phyloP scores from a whole-genome alignment of 768 basidiomycete species.

The Boletus barrowsii region DNA sequence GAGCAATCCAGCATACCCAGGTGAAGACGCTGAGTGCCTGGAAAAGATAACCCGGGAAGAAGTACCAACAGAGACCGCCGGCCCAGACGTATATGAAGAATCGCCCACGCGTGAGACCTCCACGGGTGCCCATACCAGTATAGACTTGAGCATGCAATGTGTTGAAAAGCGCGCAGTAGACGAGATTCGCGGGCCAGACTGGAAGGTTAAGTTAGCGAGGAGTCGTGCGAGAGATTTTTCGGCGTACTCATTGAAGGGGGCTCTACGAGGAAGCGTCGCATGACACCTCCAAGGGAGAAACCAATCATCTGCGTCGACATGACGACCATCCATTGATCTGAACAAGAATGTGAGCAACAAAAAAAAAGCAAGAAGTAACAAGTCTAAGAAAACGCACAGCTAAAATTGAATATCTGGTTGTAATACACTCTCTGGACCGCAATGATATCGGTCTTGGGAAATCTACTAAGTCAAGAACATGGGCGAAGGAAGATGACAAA shows the following conservation, averaged over 20 bases:
- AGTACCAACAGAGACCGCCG: constrained; percentile 44
- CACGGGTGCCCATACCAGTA: constrained; percentile 41
- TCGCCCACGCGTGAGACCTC: constrained; percentile 48
- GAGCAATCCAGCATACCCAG: constrained; percentile 67
- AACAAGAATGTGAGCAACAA: background rate
- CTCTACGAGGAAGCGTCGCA: constrained; percentile 59
- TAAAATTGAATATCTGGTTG: constrained; percentile 52
- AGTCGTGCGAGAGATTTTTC: background rate
- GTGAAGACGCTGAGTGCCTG: constrained; percentile 60
- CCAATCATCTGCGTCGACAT: constrained; percentile 75
- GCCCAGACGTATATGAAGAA: constrained; percentile 51
- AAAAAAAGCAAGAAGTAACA: background rate
- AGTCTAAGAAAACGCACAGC: constrained; percentile 29
- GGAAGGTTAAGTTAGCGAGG: constrained; percentile 26
- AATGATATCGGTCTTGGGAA: constrained; percentile 57
- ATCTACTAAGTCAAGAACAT: background rate
- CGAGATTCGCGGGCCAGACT: constrained; percentile 75
- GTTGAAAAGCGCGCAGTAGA: constrained; percentile 71
- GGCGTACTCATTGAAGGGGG: constrained; percentile 63
- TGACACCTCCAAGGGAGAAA: constrained; percentile 57
- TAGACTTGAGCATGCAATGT: constrained; percentile 63
- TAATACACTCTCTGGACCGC: constrained; percentile 75
- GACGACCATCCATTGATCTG: constrained; percentile 59
- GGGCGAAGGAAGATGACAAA: background rate
- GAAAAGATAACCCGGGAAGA: constrained; percentile 76